These are phyloP conservation scores for Neobulgaria alba DNA, from an alignment of 2,329 filamentous ascomycete species.

Conservation along the genomic window DNA sequence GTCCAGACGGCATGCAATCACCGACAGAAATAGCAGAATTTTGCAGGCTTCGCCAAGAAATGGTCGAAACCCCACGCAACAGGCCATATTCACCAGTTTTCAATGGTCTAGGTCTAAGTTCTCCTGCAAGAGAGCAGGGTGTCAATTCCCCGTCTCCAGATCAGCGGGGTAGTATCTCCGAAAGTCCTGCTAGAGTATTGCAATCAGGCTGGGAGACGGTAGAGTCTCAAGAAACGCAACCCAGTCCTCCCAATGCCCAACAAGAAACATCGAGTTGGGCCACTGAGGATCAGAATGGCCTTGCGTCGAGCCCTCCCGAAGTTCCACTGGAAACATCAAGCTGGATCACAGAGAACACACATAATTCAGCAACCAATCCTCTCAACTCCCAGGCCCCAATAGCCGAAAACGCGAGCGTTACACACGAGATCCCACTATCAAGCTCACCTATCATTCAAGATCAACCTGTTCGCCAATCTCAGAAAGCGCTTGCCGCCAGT, in stretches of 20 bases:
- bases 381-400: too few species aligned
- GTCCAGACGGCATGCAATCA: constrained; percentile 20
- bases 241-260: background rate
- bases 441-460: constrained; percentile 1
- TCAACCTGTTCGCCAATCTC: background rate
- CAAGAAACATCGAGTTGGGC: constrained; percentile 9
- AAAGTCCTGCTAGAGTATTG: constrained; percentile 1
- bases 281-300: constrained; percentile 3
- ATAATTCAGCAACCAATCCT: too few species aligned
- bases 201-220: constrained; percentile 22
- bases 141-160: too few species aligned
- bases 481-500: background rate
- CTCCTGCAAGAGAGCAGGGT: constrained; percentile 12
- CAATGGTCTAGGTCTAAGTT: constrained; percentile 27
- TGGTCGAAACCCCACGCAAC: constrained; percentile 14
- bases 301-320: constrained; percentile 1
- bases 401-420: background rate
- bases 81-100: constrained; percentile 25
- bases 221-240: background rate
- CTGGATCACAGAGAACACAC: too few species aligned
- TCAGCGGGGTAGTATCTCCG: too few species aligned
- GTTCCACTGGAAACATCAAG: background rate
- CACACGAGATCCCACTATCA: constrained; percentile 1
- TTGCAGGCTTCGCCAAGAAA: constrained; percentile 17
- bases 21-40: constrained; percentile 19